phyloP scores from a whole-genome alignment of 164 flowering plant genomes.

The Echeveria elegans region DNA sequence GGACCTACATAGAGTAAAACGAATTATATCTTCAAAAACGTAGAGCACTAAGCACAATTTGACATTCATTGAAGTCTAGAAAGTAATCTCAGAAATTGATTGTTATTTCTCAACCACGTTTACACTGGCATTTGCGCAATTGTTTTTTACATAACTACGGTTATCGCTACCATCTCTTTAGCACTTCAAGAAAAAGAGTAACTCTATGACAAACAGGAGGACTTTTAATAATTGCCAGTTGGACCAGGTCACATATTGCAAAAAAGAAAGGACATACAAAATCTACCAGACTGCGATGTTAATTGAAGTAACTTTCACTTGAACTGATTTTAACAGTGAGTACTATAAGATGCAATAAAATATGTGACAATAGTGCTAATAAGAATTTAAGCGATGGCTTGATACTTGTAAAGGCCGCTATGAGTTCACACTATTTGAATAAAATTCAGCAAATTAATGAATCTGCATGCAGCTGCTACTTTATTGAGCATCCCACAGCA shows the following conservation, averaged over 20 bases:
- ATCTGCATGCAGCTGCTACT: background rate
- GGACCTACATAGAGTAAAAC: constrained; percentile 51
- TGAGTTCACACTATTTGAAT: background rate
- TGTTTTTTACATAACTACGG: background rate
- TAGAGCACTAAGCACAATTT: background rate
- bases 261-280: background rate
- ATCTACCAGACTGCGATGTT: background rate
- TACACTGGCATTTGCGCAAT: background rate
- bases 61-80: background rate
- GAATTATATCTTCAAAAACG: background rate
- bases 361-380: background rate
- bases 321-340: background rate
- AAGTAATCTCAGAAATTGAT: background rate
- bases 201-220: too few species aligned
- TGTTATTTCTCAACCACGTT: background rate
- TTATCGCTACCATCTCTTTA: background rate
- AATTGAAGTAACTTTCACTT: background rate
- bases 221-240: too few species aligned
- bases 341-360: background rate
- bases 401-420: background rate
- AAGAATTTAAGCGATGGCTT: background rate
- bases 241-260: too few species aligned
- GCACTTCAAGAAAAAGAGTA: background rate
- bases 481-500: background rate
- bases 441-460: background rate